These are phyloP conservation scores for Nematocida ironsii DNA, from an alignment of 371 early-diverging fungal species.

Conservation along the genomic window DNA sequence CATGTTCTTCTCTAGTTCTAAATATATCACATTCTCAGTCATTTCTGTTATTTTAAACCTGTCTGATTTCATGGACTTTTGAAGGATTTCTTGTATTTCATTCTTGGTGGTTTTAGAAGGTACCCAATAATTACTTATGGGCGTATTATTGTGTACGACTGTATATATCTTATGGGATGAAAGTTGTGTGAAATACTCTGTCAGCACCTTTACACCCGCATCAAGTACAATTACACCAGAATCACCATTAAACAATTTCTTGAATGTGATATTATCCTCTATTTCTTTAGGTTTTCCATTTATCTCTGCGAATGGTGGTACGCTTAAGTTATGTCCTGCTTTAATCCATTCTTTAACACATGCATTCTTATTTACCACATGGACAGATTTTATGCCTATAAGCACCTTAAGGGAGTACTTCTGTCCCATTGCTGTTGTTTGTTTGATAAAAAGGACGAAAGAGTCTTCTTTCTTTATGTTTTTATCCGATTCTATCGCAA, in stretches of 20 bases:
- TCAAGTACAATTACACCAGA: conserved; percentile 24
- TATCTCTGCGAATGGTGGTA: conserved; percentile 23
- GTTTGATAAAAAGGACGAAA: conserved; percentile 45
- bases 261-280: conserved; percentile 11
- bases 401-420: conserved; percentile 54
- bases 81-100: background rate
- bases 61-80: conserved; percentile 1
- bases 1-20: background rate
- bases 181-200: conserved; percentile 42
- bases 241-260: conserved; percentile 29
- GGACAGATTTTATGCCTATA: conserved; percentile 12
- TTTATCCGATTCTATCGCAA: conserved; percentile 3
- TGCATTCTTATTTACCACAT: conserved; percentile 18
- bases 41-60: conserved; percentile 13
- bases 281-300: conserved; percentile 17
- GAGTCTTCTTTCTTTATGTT: conserved; percentile 34
- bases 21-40: background rate
- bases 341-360: conserved; percentile 28
- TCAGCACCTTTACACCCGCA: conserved; percentile 20
- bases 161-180: conserved; percentile 15
- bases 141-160: conserved; percentile 1
- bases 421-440: conserved; percentile 39
- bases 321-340: background rate
- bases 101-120: background rate
- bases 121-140: background rate